Conservation (phyloP, 2,329 filamentous ascomycete species). For the Beauveria caledonica region DNA sequence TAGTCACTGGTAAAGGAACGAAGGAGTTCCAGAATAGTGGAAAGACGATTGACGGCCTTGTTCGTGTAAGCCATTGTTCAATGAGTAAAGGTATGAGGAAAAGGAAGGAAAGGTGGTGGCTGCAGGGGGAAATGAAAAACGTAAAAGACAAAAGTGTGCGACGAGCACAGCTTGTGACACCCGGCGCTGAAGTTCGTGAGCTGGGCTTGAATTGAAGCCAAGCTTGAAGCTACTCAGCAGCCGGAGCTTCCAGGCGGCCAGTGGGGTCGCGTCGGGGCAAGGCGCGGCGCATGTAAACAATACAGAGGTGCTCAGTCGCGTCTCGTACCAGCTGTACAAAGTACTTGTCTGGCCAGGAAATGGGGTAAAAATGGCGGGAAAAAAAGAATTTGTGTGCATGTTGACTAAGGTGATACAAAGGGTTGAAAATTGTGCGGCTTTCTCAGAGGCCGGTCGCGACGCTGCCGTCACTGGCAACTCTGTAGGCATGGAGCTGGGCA, state of each 20-base stretch:
- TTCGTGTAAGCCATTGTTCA: constrained; percentile 37
- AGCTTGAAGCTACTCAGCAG: constrained; percentile 1
- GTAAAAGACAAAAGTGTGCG: no score
- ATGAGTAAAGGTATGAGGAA: neutral
- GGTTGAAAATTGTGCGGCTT: no score
- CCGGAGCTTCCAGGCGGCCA: constrained; percentile 16
- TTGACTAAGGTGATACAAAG: neutral
- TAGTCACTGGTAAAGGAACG: constrained; percentile 76
- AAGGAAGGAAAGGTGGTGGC: neutral
- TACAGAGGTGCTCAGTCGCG: constrained; percentile 5
- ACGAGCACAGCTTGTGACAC: neutral
- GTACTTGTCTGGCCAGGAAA: neutral
- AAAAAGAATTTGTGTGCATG: neutral
- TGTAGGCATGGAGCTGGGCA: neutral
- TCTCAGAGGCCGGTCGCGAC: neutral
- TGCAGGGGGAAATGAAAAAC: neutral
- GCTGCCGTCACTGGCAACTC: neutral
- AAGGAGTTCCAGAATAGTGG: constrained; percentile 70
- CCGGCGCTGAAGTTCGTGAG: neutral
- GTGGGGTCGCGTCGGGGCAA: neutral
- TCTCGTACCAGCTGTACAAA: neutral
- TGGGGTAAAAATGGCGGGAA: neutral
- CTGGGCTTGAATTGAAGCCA: neutral
- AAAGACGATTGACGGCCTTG: constrained; percentile 52
- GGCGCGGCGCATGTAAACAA: constrained; percentile 10